Base-by-base conservation (phyloP, 129 eudicot species). In the Lactuca sativa region DNA sequence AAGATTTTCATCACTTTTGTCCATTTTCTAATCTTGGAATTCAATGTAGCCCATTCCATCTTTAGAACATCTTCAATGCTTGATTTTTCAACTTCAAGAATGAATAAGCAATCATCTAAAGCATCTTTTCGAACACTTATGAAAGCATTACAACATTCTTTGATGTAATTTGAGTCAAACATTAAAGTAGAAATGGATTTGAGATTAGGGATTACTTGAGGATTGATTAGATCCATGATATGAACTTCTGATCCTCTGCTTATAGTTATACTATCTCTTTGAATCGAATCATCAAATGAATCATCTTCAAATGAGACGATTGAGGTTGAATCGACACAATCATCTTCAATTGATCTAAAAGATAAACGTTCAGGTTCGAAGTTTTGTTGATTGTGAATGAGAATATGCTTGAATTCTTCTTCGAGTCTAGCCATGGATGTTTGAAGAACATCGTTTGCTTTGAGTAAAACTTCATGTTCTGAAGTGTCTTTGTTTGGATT, bases 31-130 rank as follows among this genome's bases (percentile, higher is more conserved):
- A 89, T 89, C 74, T 80, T 83, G 58, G 91, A 81, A 72, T 89
- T 87, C 75, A 92, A 66, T 7, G 82, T 66, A 4, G 60, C 82
- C 98, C 98, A 89, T 67, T 86, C 95, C 98, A 92, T 89, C 63
- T 83, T 89, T 74, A 89, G 14, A 51, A 89, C 88, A 73, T 92
- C 98, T 63, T 92, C 96, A 3, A 92, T 84, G 85, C 95, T 89
- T 9, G 80, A 61, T 67, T 76, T 90, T 74, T 92, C 95, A 0
- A 86, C 88, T 80, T 85, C 95, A 61, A 92, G 95, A 31, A 82
- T 85, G 62, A 51, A 85, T 44, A 92, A 86, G 55, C 90, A 86
- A 56, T 85, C 96, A 36, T 86, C 91, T 18, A 92, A 73, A 16
- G 95, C 95, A 57, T 92, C 96, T 75, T 85, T 92, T 9, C 88